Percentiles rank a stretch among this genome's conserved stretches.
phyloP scores from a whole-genome alignment of 164 flowering plant genomes.

The Vitis amurensis region DNA sequence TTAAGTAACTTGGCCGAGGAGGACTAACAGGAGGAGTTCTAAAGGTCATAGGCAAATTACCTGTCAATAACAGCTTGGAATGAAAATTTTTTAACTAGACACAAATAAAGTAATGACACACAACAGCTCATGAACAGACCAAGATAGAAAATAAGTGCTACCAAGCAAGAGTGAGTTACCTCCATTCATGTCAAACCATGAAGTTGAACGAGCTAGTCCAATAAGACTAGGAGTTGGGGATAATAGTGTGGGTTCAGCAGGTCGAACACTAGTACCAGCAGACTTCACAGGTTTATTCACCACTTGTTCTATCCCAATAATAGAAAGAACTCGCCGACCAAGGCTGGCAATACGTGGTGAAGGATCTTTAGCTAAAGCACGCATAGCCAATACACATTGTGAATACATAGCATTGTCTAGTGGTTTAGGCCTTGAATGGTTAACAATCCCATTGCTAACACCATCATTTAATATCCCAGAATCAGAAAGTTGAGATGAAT shows the following conservation, averaged over 20 bases:
- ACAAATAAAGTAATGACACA: not conserved
- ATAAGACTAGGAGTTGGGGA: constrained; percentile 47
- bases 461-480: constrained; percentile 61
- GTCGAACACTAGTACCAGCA: constrained; percentile 33
- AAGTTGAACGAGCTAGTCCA: constrained; percentile 89
- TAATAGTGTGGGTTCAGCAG: constrained; percentile 45
- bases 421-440: constrained; percentile 52
- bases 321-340: constrained; percentile 74
- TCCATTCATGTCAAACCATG: constrained; percentile 92
- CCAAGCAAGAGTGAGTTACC: constrained; percentile 35
- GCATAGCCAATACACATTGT: constrained; percentile 77
- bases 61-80: constrained; percentile 32
- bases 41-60: constrained; percentile 80
- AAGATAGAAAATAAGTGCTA: not conserved
- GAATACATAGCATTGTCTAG: constrained; percentile 75
- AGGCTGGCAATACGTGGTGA: constrained; percentile 84
- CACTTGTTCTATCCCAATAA: constrained; percentile 93
- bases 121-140: not conserved
- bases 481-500: constrained; percentile 91
- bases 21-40: constrained; percentile 99
- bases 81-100: not conserved
- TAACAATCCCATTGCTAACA: constrained; percentile 62
- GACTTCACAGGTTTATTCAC: constrained; percentile 54
- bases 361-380: constrained; percentile 87
- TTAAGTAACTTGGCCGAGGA: constrained; percentile 67